A percentile compares a stretch with the other conserved stretches of the same genome.
These are phyloP conservation scores for Pyrenophora tritici-repentis DNA, from an alignment of 2,329 filamentous ascomycete species.

Conservation along the genomic window DNA sequence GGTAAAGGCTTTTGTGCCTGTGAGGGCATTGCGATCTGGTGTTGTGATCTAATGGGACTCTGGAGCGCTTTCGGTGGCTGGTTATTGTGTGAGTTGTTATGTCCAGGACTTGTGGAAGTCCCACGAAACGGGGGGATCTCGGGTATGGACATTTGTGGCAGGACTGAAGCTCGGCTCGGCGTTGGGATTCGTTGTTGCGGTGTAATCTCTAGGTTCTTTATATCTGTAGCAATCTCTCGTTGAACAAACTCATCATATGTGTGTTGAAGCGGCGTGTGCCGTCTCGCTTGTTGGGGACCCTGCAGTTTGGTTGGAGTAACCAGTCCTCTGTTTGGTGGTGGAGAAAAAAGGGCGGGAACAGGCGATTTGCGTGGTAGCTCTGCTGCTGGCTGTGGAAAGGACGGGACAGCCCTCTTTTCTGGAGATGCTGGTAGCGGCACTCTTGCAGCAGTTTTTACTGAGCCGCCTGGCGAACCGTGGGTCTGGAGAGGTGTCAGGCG, in stretches of 20 bases:
- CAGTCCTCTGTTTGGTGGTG: constrained; percentile 35
- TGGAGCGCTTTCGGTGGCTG: constrained; percentile 26
- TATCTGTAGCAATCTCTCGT: constrained; percentile 50
- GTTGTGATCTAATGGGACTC: constrained; percentile 26
- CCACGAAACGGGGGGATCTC: constrained; percentile 45
- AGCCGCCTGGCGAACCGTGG: constrained; percentile 46
- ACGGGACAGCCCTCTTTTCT: constrained; percentile 44
- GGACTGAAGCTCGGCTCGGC: constrained; percentile 41
- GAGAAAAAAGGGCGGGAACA: constrained; percentile 40
- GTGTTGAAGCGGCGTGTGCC: constrained; percentile 42
- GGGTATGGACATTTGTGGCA: constrained; percentile 39
- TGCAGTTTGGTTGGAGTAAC: constrained; percentile 40
- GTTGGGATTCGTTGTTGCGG: constrained; percentile 38
- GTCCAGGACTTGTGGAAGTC: constrained; percentile 18
- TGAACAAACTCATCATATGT: constrained; percentile 55
- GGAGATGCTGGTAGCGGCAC: constrained; percentile 55
- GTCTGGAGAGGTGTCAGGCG: constrained; percentile 36
- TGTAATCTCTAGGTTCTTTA: constrained; percentile 48
- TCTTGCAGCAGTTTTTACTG: constrained; percentile 50
- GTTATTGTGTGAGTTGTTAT: constrained; percentile 14
- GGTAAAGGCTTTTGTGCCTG: constrained; percentile 27
- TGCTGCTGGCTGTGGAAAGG: constrained; percentile 36
- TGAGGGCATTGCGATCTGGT: constrained; percentile 13
- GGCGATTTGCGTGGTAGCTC: constrained; percentile 39
- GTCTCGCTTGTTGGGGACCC: constrained; percentile 38